phyloP scores from a whole-genome alignment of 1,139 yeast species.

The Zygosaccharomyces pseudobailii region DNA sequence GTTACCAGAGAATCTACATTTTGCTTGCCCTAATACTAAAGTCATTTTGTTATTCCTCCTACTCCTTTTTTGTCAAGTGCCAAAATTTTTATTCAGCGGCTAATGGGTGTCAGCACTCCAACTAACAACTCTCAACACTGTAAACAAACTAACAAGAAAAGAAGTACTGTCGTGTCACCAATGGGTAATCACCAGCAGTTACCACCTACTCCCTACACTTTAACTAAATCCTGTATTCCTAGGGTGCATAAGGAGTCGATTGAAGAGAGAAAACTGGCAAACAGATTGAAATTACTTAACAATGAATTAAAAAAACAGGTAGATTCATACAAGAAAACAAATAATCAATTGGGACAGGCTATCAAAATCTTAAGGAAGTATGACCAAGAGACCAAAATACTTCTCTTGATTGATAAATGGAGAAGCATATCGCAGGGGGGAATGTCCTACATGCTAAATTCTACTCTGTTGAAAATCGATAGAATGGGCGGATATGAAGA shows the following conservation, averaged over 20 bases:
- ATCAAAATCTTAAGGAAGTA: conserved; percentile 31
- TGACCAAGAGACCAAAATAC: conserved; percentile 27
- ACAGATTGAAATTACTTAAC: conserved; percentile 7
- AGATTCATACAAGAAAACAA: conserved; percentile 22
- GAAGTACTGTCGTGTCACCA: background rate
- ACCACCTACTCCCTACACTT: background rate
- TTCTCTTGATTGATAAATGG: conserved; percentile 40
- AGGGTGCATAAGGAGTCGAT: conserved; percentile 1
- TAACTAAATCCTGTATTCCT: background rate
- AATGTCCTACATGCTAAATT: conserved; percentile 40
- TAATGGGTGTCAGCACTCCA: conserved; percentile 12
- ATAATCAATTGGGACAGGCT: conserved; percentile 36
- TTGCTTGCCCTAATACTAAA: too few species aligned
- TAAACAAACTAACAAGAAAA: background rate
- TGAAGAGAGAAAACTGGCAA: conserved; percentile 7
- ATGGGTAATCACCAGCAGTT: background rate
- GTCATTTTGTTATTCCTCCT: too few species aligned
- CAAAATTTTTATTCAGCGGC: conserved; percentile 10
- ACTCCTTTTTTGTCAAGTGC: background rate
- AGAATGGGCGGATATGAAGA: conserved; percentile 45
- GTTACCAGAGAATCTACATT: too few species aligned
- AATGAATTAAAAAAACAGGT: conserved; percentile 9
- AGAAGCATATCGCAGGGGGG: conserved; percentile 41
- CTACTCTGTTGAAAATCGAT: conserved; percentile 39
- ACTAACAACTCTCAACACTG: conserved; percentile 6